Evolutionary conservation across 352 stramenopile genomes (phyloP).

Genomic region (Salisapilia sapeloensis): DNA sequence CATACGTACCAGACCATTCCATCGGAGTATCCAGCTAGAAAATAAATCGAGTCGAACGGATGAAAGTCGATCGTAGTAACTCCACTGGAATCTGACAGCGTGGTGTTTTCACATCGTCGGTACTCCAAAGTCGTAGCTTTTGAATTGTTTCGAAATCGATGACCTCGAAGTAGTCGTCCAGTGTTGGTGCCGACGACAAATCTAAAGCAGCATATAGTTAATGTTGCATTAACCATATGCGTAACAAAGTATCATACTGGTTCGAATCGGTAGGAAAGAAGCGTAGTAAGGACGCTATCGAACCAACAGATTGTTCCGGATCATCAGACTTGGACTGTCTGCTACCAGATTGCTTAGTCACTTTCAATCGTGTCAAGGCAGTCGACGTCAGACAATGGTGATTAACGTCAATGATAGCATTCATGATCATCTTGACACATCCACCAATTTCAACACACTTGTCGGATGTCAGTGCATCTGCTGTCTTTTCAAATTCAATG

Average conservation of each 20-base stretch:
- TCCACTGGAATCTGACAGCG: conserved; percentile 1
- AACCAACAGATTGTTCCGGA: too few species aligned
- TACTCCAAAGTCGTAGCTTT: conserved; percentile 1
- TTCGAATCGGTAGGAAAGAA: conserved; percentile 40
- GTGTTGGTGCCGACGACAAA: conserved; percentile 28
- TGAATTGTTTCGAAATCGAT: conserved; percentile 16
- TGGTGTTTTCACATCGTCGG: conserved; percentile 4
- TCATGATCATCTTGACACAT: conserved; percentile 47
- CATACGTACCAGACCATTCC: conserved; percentile 19
- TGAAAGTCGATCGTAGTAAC: conserved; percentile 37
- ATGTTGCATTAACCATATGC: neutral
- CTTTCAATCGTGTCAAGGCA: conserved; percentile 1
- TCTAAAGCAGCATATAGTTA: conserved; percentile 5
- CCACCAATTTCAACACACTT: conserved; percentile 51
- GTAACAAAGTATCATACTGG: conserved; percentile 12
- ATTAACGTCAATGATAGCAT: conserved; percentile 36
- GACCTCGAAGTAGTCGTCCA: conserved; percentile 14
- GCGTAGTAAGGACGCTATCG: conserved; percentile 22
- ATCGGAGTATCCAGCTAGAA: conserved; percentile 48
- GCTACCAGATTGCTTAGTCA: conserved; percentile 2
- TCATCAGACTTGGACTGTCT: conserved; percentile 1
- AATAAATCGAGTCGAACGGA: conserved; percentile 24
- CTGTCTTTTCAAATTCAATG: conserved; percentile 24
- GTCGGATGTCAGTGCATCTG: conserved; percentile 23
- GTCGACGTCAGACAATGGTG: conserved; percentile 15